A percentile compares a stretch with the other conserved stretches of the same genome.
Evolutionary conservation across 2,329 filamentous ascomycete genomes (phyloP).

Genomic region (Sporothrix brasiliensis): DNA sequence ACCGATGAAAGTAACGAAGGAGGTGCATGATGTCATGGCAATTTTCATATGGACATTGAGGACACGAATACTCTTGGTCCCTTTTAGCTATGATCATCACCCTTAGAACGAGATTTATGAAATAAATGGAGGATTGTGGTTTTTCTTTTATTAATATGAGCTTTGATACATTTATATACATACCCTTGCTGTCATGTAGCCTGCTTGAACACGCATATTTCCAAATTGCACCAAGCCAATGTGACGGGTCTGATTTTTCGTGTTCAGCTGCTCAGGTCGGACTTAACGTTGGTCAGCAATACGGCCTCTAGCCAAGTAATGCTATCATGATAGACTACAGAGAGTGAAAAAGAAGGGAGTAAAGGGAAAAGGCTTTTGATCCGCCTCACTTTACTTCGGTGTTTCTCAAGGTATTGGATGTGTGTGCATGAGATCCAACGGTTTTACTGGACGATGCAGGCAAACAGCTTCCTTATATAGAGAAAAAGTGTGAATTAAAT

Average conservation of each 20-base stretch:
- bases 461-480: neutral
- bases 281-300: neutral
- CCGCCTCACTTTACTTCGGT: neutral
- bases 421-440: no score
- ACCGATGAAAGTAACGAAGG: neutral
- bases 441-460: no score
- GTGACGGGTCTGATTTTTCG: neutral
- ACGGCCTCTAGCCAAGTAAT: no score
- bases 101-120: neutral
- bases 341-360: neutral
- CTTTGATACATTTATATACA: slow-evolving; percentile 13
- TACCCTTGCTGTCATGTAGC: slow-evolving; percentile 1
- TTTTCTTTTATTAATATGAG: neutral
- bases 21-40: neutral
- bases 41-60: neutral
- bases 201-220: neutral
- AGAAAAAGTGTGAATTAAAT: neutral
- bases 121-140: neutral
- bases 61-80: neutral
- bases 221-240: neutral
- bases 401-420: neutral
- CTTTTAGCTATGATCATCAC: neutral
- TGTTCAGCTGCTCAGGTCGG: neutral
- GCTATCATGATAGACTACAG: no score
- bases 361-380: neutral